A percentile compares a stretch with the other conserved stretches of the same genome.
Conservation (phyloP, 345 rosid species). For the Arabis hirsuta region DNA sequence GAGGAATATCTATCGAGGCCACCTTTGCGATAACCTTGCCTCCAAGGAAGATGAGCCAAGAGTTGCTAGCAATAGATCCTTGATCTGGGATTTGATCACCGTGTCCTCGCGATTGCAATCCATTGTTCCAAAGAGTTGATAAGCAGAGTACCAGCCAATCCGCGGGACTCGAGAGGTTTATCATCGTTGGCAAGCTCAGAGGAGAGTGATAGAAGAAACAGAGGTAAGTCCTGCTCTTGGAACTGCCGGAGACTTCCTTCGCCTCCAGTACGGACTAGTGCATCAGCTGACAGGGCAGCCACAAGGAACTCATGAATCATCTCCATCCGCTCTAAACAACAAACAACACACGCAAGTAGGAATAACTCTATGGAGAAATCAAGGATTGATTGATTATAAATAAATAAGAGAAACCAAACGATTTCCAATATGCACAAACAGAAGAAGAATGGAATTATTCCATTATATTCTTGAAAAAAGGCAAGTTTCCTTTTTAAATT, state of each 20-base stretch:
- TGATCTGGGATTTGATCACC: conserved; percentile 77
- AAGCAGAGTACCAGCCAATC: conserved; percentile 88
- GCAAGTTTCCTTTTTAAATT: too few species aligned
- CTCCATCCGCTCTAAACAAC: conserved; percentile 56
- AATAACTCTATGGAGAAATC: too few species aligned
- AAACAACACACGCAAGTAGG: not conserved
- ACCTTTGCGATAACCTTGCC: conserved; percentile 90
- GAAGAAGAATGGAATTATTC: too few species aligned
- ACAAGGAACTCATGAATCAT: conserved; percentile 69
- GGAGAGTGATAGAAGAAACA: conserved; percentile 69
- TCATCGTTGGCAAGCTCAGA: conserved; percentile 80
- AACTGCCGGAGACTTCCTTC: conserved; percentile 71
- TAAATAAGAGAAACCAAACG: too few species aligned
- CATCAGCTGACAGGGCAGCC: conserved; percentile 83
- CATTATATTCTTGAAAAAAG: too few species aligned
- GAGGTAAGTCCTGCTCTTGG: conserved; percentile 83
- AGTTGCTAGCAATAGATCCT: conserved; percentile 68
- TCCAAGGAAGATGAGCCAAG: conserved; percentile 70
- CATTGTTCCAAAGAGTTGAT: conserved; percentile 90
- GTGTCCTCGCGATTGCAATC: conserved; percentile 55
- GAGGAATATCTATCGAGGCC: conserved; percentile 89
- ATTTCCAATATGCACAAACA: too few species aligned
- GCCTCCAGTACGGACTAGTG: conserved; percentile 76
- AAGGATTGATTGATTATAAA: too few species aligned
- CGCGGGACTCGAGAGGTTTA: conserved; percentile 80